These are phyloP conservation scores for Cryptococcus neoformans DNA, from an alignment of 1,284 basidiomycete genomes.

Conservation along the genomic window DNA sequence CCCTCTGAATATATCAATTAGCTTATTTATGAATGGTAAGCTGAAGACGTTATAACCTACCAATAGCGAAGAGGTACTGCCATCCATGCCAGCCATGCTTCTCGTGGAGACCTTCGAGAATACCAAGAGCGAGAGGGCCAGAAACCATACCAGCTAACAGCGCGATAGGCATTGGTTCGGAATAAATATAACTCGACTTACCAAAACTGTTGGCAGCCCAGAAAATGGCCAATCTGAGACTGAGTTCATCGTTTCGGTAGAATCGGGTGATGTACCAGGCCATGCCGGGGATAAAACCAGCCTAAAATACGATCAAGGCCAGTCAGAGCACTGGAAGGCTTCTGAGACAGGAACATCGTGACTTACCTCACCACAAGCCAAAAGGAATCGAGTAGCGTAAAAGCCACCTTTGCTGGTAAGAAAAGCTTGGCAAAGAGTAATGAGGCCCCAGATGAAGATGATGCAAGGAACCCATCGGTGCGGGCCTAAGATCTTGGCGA, in stretches of 20 bases:
- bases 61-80: constrained; percentile 20
- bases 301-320: background rate
- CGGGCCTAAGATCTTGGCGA: constrained; percentile 15
- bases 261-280: constrained; percentile 22
- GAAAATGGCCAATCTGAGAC: constrained; percentile 17
- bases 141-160: constrained; percentile 16
- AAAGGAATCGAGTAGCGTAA: constrained; percentile 16
- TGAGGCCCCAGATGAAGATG: constrained; percentile 16
- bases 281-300: constrained; percentile 23
- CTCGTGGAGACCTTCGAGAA: constrained; percentile 12
- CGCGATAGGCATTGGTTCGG: background rate
- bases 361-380: constrained; percentile 18
- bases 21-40: background rate
- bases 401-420: constrained; percentile 12
- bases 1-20: constrained; percentile 9
- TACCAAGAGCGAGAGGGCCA: constrained; percentile 19
- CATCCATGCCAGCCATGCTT: constrained; percentile 17
- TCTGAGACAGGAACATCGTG: no score
- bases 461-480: constrained; percentile 19
- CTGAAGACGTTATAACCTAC: constrained; percentile 1
- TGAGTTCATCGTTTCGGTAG: constrained; percentile 16
- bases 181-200: background rate
- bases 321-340: no score
- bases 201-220: constrained; percentile 19
- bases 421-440: constrained; percentile 21